phyloP scores from a whole-genome alignment of 1,284 basidiomycete genomes.

The Phellopilus nigrolimitatus region DNA sequence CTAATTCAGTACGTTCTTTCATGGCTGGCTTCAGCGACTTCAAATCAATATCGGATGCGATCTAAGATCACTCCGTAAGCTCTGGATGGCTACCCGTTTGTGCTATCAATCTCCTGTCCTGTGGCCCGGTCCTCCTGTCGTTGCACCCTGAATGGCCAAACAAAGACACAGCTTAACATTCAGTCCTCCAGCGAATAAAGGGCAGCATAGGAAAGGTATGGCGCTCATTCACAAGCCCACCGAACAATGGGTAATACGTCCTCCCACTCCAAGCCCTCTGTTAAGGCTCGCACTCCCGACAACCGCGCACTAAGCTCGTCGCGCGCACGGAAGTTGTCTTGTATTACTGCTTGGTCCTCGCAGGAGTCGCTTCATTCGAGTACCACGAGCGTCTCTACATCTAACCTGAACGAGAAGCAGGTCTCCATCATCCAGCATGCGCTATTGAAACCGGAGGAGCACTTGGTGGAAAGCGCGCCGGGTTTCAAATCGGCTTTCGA shows the following conservation, averaged over 20 bases:
- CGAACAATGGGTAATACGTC: conserved; percentile 41
- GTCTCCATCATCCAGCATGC: conserved; percentile 29
- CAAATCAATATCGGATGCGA: conserved; percentile 5
- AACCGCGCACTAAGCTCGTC: conserved; percentile 28
- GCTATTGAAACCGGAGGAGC: conserved; percentile 17
- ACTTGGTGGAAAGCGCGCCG: neutral
- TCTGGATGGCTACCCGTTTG: neutral
- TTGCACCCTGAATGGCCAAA: conserved; percentile 6
- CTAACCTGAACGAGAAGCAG: conserved; percentile 22
- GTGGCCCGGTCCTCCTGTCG: no score
- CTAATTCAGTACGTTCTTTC: conserved; percentile 8
- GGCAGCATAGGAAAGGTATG: conserved; percentile 4
- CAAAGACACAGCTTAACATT: conserved; percentile 10
- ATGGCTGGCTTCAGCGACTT: neutral
- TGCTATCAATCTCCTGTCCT: conserved; percentile 4
- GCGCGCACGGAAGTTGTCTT: conserved; percentile 13
- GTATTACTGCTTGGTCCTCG: conserved; percentile 16
- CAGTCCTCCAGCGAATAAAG: conserved; percentile 11
- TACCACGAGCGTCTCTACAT: conserved; percentile 2
- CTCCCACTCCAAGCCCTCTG: conserved; percentile 27
- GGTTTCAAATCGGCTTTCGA: conserved; percentile 13
- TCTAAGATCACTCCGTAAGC: conserved; percentile 11
- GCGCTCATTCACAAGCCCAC: neutral
- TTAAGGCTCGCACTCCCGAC: conserved; percentile 27
- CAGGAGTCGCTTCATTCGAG: conserved; percentile 15